phyloP scores from a whole-genome alignment of 2,329 filamentous ascomycete genomes.

The Fusarium coicis region DNA sequence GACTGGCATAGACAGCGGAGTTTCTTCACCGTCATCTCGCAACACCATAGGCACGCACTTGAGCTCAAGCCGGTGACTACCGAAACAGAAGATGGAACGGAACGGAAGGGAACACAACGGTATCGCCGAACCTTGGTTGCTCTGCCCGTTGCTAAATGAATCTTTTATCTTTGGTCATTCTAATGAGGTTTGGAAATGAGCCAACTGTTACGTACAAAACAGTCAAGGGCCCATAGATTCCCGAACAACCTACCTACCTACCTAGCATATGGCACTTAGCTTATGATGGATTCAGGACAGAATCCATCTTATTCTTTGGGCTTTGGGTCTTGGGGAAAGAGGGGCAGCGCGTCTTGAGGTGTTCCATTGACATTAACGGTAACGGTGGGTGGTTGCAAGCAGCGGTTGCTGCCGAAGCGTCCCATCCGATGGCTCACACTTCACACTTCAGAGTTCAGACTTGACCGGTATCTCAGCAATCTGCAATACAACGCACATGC shows the following conservation, averaged over 20 bases:
- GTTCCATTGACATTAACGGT: background rate
- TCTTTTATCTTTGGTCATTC: slow-evolving; percentile 1
- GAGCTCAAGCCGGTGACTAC: slow-evolving; percentile 1
- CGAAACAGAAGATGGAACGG: background rate
- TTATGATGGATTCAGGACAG: slow-evolving; percentile 5
- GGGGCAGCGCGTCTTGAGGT: background rate
- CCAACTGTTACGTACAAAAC: slow-evolving; percentile 38
- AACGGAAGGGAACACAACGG: slow-evolving; percentile 8
- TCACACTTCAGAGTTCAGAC: background rate
- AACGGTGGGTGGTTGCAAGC: slow-evolving; percentile 3
- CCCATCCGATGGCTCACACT: background rate
- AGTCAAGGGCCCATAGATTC: slow-evolving; percentile 1
- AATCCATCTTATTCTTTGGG: background rate
- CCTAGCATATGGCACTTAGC: background rate
- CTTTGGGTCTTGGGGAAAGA: slow-evolving; percentile 18
- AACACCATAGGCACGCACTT: background rate
- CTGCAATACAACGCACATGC: slow-evolving; percentile 30
- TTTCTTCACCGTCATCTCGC: slow-evolving; percentile 19
- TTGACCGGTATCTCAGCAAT: slow-evolving; percentile 4
- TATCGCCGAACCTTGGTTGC: slow-evolving; percentile 9
- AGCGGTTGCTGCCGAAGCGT: slow-evolving; percentile 9
- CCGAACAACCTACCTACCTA: background rate
- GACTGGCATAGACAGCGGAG: slow-evolving; percentile 25
- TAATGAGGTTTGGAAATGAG: slow-evolving; percentile 24
- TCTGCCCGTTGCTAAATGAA: background rate